Evolutionary conservation across 225 moss, liverwort and hornwort species (phyloP), one percentile per base, ranked within the genome.

Genomic region (Ulota crispa): DNA sequence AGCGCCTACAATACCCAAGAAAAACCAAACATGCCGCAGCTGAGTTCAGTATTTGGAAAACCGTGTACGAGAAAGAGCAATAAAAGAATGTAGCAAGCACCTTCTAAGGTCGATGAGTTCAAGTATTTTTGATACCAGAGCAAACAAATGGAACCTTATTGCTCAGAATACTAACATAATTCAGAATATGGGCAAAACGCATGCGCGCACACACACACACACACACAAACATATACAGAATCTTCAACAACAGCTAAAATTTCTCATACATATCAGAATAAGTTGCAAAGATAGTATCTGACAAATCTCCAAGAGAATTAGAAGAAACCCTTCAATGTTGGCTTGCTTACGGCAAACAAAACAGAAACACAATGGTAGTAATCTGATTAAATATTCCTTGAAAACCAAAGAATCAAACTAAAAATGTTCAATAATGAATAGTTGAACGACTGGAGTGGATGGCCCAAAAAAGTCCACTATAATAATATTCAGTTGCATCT

Each of bases 1-100:
- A 63, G 11, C 88, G 86, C 89, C 95, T 95, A 72, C 74, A 57
- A 70, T 70, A 78, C 21, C 80, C 68, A 80, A 39, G 45, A 64
- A 50, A 71, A 73, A 63, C n/a, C 30, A 53, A 47, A 64, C 26
- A 62, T 68, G 24, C 32, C 79, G 64, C 52, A 59, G 31, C 41
- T 15, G 31, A 61, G 28, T 61, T 81, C 77, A 82, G 62, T 50
- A 67, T 60, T 64, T 57, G 54, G 59, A 28, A 68, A 77, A 30
- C 7, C 28, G 21, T 16, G 10, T 24, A 64, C 47, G 21, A 69
- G 47, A 68, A 32, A 26, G 18, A 78, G 69, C 42, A 13, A 12
- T 68, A 61, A 14, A 68, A 64, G 2, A 73, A 57, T 68, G 23
- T 30, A 68, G 37, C 7, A 55, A 42, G 54, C 7, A 15, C 16